These are phyloP conservation scores for Trametes elegans DNA, from an alignment of 768 basidiomycete species.

Conservation along the genomic window DNA sequence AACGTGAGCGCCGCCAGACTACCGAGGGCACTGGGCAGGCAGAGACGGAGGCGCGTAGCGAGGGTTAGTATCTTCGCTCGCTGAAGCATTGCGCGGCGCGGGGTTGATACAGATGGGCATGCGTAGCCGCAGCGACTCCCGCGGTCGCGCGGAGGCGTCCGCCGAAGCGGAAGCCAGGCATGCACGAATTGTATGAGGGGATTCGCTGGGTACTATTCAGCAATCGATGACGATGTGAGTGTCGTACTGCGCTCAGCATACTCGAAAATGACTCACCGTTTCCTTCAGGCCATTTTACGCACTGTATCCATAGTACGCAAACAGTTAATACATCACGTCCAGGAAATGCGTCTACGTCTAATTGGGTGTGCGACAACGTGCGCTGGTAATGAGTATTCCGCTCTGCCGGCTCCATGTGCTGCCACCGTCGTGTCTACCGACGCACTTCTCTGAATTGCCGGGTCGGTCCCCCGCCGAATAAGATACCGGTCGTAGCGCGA, in stretches of 20 bases:
- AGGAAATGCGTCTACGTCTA: too few relatives aligned
- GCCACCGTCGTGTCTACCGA: too few relatives aligned
- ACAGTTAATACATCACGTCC: too few relatives aligned
- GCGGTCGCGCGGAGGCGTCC: conserved; percentile 13
- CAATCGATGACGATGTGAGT: conserved; percentile 33
- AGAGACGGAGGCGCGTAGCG: conserved; percentile 4
- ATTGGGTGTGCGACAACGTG: too few relatives aligned
- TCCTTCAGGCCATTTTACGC: too few relatives aligned
- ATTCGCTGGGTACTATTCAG: conserved; percentile 51
- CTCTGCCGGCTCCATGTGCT: too few relatives aligned
- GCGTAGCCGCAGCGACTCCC: neutral
- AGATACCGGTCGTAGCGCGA: too few relatives aligned
- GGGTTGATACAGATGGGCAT: neutral
- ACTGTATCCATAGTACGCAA: too few relatives aligned
- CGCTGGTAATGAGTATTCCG: too few relatives aligned
- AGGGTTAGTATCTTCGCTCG: conserved; percentile 9
- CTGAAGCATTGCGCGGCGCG: neutral
- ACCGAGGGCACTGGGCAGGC: neutral
- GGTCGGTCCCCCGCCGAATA: too few relatives aligned
- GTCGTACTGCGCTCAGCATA: neutral
- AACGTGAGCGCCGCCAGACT: conserved; percentile 3
- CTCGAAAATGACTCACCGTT: too few relatives aligned
- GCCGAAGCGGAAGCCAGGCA: conserved; percentile 16
- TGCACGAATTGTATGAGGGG: conserved; percentile 40
- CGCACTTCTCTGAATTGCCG: too few relatives aligned